A percentile compares a stretch with the other conserved stretches of the same genome.
Evolutionary conservation across 805 yeast genomes (phyloP).

Genomic region (Wickerhamiella occidentalis): DNA sequence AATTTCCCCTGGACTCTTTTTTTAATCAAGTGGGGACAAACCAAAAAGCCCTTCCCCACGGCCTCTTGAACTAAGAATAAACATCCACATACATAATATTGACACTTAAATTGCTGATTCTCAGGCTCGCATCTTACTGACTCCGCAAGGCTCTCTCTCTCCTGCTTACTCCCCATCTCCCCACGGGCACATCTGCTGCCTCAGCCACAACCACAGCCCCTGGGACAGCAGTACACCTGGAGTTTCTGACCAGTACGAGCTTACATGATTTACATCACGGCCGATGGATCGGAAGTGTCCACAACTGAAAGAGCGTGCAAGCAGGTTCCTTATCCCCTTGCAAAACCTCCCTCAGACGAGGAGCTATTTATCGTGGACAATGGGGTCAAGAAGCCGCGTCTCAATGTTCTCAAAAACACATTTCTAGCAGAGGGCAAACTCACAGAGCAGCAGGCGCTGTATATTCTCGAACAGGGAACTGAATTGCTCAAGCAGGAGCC

Average conservation of each 20-base stretch:
- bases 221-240: too few species aligned
- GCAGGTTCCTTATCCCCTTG: constrained; percentile 55
- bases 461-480: constrained; percentile 56
- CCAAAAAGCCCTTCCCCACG: too few species aligned
- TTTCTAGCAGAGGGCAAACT: constrained; percentile 73
- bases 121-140: too few species aligned
- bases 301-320: constrained; percentile 49
- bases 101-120: too few species aligned
- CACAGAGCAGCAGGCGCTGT: constrained; percentile 53
- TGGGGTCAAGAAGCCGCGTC: constrained; percentile 43
- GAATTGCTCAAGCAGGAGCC: constrained; percentile 57
- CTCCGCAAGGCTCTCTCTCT: too few species aligned
- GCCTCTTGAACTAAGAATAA: too few species aligned
- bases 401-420: constrained; percentile 58
- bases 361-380: constrained; percentile 53
- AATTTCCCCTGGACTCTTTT: too few species aligned
- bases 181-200: too few species aligned
- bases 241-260: not conserved
- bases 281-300: constrained; percentile 41
- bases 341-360: constrained; percentile 49
- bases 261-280: constrained; percentile 16
- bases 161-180: too few species aligned
- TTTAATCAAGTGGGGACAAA: too few species aligned
- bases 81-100: too few species aligned
- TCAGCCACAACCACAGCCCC: too few species aligned